Evolutionary conservation across 257 asterid species (phyloP), one percentile per base, ranked within the genome.

Genomic region (Nicotiana noctiflora): DNA sequence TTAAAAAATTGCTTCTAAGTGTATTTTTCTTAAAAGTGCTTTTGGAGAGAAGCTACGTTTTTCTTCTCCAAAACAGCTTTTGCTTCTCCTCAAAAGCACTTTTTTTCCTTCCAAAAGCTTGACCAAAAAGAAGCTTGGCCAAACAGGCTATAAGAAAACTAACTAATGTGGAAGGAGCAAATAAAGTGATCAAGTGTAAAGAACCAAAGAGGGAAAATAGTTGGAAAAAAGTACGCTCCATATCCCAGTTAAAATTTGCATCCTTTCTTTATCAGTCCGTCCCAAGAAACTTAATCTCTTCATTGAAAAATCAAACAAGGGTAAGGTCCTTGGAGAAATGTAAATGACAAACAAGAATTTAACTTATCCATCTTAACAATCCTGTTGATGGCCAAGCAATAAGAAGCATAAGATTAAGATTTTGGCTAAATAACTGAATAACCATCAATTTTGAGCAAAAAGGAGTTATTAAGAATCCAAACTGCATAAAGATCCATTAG

Each of bases 401-500:
- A 32, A 72, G 60, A 72, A 46, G 23, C 77, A 72, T 13, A 46
- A 21, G 60, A 72, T 46, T 72, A 72, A 46, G 59, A 21, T 13
- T 44, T 21, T 72, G 56, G 13, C 1, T 51, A 72, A 65, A 61
- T 40, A 60, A 60, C 21, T 53, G 12, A 66, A 82, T 67, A 76
- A 80, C 70, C 84, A 85, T 76, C 82, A 82, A 34, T 23, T 74
- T 21, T 70, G 46, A 23, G 34, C 37, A 21, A 51, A 81, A 83
- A 64, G 85, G 66, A 79, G 51, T 59, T 5, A 84, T 75, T 8
- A 85, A 59, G 70, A 60, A n/a, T 60, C 59, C 74, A 60, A 60
- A 18, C 25, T 78, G 9, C 70, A 44, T 70, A 10, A 70, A 44
- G 77, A 70, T 70, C 77, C 57, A 70, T 44, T 44, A 44, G 13